Evolutionary conservation across 345 rosid species (phyloP), one percentile per base, ranked within the genome.

Genomic region (Psidium friedrichsthalianum): DNA sequence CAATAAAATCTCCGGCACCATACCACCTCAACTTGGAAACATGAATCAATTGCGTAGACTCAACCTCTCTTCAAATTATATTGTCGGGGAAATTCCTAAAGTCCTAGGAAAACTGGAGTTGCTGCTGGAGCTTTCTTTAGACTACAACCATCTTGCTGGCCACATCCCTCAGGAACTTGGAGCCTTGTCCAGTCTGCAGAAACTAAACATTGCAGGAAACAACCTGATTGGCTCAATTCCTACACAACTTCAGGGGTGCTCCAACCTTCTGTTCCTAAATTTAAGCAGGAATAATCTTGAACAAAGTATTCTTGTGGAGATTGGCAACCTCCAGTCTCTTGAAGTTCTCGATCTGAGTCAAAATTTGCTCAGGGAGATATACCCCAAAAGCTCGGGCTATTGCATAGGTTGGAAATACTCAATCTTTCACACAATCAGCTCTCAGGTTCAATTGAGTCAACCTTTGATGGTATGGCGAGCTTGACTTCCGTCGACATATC

Each of bases 191-290:
- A 1, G 36, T 22, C 88, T 91, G 0, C 51, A 25, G 51, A 11
- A 11, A 15, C 86, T 91, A 27, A 84, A 86, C 82, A 36, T 91
- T 24, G 85, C 91, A 0, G 14, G 74, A 29, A 92, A 92, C 83
- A 86, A 27, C 27, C 22, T 91, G 7, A 84, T 12, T 44, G 11
- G 56, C 3, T 20, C 84, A 1, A 88, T 90, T 47, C 91, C 90
- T 0, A 24, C 6, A 20, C 7, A 57, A 5, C 27, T 90, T 4
- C 89, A 87, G 14, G 61, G 74, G 3, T 87, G 84, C 11, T 18
- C 1, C 15, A 85, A 53, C 3, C 52, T 89, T 15, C 2, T 9
- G 36, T n/a, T 29, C 83, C 80, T 91, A 85, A 87, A 90, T 86
- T 74, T 91, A 88, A 88, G 92, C 57, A 40, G 5, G 15, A 90